phyloP scores from a whole-genome alignment of 306 rosid genomes.

The Cucurbita maxima region DNA sequence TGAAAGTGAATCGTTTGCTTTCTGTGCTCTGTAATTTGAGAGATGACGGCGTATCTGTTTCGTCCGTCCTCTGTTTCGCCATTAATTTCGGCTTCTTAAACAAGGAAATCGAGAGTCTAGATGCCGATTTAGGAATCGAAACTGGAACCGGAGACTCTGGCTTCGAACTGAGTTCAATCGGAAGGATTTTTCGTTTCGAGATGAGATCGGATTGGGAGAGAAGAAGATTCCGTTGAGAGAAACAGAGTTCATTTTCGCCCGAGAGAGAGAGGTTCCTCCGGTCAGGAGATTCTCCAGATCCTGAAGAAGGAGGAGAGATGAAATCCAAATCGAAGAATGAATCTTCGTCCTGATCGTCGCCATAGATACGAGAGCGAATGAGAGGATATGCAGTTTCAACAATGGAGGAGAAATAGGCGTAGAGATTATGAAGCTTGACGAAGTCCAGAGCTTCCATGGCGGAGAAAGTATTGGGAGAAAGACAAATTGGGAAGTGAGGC shows the following conservation, averaged over 20 bases:
- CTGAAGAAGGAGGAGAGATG: constrained; percentile 14
- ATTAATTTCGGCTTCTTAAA: constrained; percentile 30
- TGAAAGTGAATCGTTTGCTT: constrained; percentile 13
- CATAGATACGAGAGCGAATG: background rate
- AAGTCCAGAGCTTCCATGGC: constrained; percentile 58
- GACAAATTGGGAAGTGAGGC: background rate
- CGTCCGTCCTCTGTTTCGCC: constrained; percentile 6
- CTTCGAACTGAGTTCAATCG: constrained; percentile 48
- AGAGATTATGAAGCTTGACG: constrained; percentile 57
- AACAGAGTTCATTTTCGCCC: background rate
- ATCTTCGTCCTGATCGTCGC: constrained; percentile 46
- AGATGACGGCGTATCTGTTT: background rate
- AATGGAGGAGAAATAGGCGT: constrained; percentile 11
- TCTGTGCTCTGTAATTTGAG: constrained; percentile 12
- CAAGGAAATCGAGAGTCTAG: constrained; percentile 45
- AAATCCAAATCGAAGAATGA: constrained; percentile 85
- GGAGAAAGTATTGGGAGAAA: background rate
- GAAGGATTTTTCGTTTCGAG: constrained; percentile 68
- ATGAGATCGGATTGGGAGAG: constrained; percentile 33
- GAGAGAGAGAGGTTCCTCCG: background rate
- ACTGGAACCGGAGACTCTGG: constrained; percentile 84
- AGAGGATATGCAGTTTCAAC: background rate
- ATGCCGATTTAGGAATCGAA: constrained; percentile 49
- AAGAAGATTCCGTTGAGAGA: constrained; percentile 13
- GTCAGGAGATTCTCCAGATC: constrained; percentile 9